phyloP scores from a whole-genome alignment of 108 stramenopile genomes.

The Nitzschia palea region DNA sequence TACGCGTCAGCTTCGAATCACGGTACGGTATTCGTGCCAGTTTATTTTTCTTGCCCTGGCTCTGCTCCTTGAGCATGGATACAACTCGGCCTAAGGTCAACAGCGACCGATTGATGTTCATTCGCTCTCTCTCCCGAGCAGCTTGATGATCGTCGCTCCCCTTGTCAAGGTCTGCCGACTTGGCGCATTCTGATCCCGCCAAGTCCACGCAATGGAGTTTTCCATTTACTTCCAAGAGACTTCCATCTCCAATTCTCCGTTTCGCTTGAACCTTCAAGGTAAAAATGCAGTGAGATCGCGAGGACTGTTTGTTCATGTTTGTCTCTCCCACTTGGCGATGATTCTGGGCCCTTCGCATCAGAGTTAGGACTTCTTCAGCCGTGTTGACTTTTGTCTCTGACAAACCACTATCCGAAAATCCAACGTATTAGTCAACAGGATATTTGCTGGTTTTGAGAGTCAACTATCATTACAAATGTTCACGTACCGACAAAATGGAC shows the following conservation, averaged over 20 bases:
- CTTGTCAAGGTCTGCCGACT: conserved; percentile 47
- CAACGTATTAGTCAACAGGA: too few species aligned
- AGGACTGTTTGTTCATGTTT: conserved; percentile 92
- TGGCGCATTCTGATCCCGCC: conserved; percentile 83
- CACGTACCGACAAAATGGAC: conserved; percentile 50
- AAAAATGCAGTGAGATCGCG: conserved; percentile 92
- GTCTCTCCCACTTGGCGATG: conserved; percentile 91
- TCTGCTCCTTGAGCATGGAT: conserved; percentile 62
- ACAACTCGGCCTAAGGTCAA: conserved; percentile 78
- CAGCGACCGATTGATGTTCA: conserved; percentile 76
- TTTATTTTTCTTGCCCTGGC: conserved; percentile 34
- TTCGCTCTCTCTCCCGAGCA: conserved; percentile 67
- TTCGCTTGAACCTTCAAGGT: conserved; percentile 68
- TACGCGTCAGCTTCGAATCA: conserved; percentile 93
- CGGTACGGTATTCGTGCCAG: conserved; percentile 41
- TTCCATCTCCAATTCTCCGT: conserved; percentile 58
- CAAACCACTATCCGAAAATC: conserved; percentile 75
- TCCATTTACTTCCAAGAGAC: conserved; percentile 71
- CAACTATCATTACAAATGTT: neutral
- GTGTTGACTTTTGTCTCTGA: conserved; percentile 70
- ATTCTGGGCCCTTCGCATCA: conserved; percentile 84
- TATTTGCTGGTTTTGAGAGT: too few species aligned
- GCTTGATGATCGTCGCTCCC: conserved; percentile 47
- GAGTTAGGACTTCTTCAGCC: conserved; percentile 71
- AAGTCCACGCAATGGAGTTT: conserved; percentile 96